Base-by-base conservation (phyloP, 164 flowering plant species). In the Cinnamomum micranthum region DNA sequence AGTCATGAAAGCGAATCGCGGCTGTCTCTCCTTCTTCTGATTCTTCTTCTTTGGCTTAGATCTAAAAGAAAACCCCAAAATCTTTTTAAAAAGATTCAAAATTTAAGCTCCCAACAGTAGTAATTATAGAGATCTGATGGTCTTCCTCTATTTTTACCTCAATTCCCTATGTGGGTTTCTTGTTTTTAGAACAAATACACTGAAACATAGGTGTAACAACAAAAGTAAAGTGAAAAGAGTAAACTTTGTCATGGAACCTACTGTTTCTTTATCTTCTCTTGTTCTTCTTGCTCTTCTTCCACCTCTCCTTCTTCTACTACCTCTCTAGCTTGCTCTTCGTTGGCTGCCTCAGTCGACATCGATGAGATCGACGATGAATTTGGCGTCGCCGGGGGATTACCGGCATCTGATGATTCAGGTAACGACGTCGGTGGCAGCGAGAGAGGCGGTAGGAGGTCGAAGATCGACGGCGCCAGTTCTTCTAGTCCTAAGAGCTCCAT, bases 1-100 rank as follows among this genome's bases (percentile, higher is more conserved):
- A 23, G 98, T 94, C 90, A 92, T 85, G 90, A 94, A 94, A 27
- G 98, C 98, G 79, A 90, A 88, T 82, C 98, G 87, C 7, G 93
- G 91, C 77, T 92, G 90, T 81, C 90, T 87, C 78, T 84, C 85
- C 82, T 78, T 83, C 74, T 88, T 93, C 27, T 82, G 87, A 35
- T 86, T 91, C 89, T 92, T 94, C 89, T 88, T 90, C 73, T 86
- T 89, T 11, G 90, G 83, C 73, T 91, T 91, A 87, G 81, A 84
- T 81, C 92, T 88, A 41, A 47, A 2, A 76, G 62, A 52, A 22
- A 47, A 65, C 20, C 65, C 31, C 15, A 4, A 28, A 64, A 3
- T 31, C 0, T 31, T 4, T 15, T 74, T 6, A 12, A 31, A 9
- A 5, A 7, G 7, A 68, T 12, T 68, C 52, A 68, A 68, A 68